Evolutionary conservation across 352 stramenopile species (phyloP).

Genomic region (Phytophthora sp.): DNA sequence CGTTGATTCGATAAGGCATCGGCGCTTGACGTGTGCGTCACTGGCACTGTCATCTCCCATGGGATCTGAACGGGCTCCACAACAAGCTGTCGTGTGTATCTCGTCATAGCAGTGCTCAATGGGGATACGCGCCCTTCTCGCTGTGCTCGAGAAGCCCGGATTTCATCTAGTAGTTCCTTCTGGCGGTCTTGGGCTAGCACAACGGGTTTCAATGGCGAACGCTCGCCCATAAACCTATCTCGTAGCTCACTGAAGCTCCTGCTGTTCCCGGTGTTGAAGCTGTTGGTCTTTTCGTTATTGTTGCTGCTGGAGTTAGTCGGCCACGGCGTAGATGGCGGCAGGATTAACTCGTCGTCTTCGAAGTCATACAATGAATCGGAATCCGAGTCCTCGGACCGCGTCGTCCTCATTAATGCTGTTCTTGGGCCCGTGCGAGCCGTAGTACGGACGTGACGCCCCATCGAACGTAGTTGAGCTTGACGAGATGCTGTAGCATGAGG

Average conservation of each 20-base stretch:
- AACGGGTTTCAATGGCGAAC: conserved; percentile 36
- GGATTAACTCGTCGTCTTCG: conserved; percentile 65
- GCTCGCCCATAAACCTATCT: conserved; percentile 34
- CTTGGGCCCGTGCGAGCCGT: conserved; percentile 11
- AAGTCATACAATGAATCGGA: conserved; percentile 61
- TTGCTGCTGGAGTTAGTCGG: conserved; percentile 28
- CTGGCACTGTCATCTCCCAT: conserved; percentile 74
- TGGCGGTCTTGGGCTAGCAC: conserved; percentile 36
- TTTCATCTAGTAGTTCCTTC: conserved; percentile 30
- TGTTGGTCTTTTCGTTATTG: conserved; percentile 10
- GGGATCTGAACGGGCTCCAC: conserved; percentile 60
- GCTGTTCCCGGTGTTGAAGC: conserved; percentile 9
- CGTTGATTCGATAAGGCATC: conserved; percentile 50
- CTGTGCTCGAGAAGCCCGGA: conserved; percentile 14
- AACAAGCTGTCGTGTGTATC: conserved; percentile 53
- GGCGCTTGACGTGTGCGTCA: conserved; percentile 15
- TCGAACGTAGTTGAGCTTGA: conserved; percentile 31
- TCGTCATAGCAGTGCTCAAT: conserved; percentile 29
- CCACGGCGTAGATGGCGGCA: conserved; percentile 56
- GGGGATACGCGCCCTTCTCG: conserved; percentile 16
- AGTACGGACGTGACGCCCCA: conserved; percentile 18
- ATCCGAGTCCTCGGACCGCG: conserved; percentile 58
- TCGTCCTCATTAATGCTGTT: conserved; percentile 39
- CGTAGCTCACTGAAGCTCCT: conserved; percentile 38
- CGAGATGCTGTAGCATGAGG: conserved; percentile 15